phyloP scores from a whole-genome alignment of 225 moss, liverwort and hornwort genomes.

The Rhytidiadelphus loreus region DNA sequence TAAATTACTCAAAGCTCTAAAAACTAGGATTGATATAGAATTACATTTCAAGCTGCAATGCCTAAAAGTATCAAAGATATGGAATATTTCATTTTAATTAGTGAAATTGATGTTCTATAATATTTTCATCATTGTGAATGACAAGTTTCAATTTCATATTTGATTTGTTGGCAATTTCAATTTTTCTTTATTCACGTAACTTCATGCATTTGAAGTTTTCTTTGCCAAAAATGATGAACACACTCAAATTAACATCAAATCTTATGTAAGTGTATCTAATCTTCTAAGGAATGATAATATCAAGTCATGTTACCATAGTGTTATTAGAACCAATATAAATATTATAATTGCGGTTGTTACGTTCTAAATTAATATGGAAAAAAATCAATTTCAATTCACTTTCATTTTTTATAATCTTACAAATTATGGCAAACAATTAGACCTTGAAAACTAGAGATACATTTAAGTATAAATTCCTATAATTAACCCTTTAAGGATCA shows the following conservation, averaged over 20 bases:
- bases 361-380: not conserved
- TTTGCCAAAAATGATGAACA: not conserved
- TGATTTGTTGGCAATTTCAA: not conserved
- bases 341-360: not conserved
- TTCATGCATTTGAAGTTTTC: no score
- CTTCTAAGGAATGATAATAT: not conserved
- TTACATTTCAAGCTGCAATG: rapidly evolving
- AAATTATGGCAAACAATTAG: no score
- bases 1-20: not conserved
- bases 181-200: no score
- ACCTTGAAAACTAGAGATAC: no score
- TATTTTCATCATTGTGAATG: not conserved
- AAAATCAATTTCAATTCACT: not conserved
- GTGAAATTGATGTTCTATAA: not conserved
- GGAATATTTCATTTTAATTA: not conserved
- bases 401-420: not conserved
- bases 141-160: not conserved
- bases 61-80: not conserved
- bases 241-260: not conserved
- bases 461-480: not conserved
- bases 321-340: not conserved
- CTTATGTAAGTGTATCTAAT: not conserved
- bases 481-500: not conserved
- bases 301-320: not conserved
- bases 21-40: not conserved